Conservation (phyloP, 2,329 filamentous ascomycete species). For the Akanthomyces dipterigenus region DNA sequence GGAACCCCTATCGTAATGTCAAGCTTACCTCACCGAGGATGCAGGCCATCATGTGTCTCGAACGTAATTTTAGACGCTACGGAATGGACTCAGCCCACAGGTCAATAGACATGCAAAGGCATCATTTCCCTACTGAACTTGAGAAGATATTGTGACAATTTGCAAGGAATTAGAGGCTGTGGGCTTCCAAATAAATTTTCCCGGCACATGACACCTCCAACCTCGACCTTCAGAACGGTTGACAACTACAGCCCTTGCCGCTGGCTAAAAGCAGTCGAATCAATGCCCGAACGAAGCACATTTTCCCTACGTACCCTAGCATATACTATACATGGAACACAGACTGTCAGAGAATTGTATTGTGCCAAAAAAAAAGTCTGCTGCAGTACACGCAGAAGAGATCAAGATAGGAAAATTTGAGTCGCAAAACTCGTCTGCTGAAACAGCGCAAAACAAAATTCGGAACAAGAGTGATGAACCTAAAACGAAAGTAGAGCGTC, state of each 20-base stretch:
- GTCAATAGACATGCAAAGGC: too few relatives aligned
- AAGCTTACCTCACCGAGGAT: too few relatives aligned
- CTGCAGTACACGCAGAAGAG: not conserved
- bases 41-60: too few relatives aligned
- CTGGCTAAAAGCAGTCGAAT: not conserved
- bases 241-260: not conserved
- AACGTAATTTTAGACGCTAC: too few relatives aligned
- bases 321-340: not conserved
- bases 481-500: not conserved
- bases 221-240: not conserved
- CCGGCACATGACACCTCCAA: not conserved
- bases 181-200: not conserved
- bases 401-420: not conserved
- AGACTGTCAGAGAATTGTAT: not conserved
- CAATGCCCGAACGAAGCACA: not conserved
- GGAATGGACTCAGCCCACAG: too few relatives aligned
- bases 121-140: not conserved
- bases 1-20: too few relatives aligned
- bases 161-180: not conserved
- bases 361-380: slow-evolving; percentile 10
- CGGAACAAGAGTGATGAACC: not conserved
- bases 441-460: not conserved
- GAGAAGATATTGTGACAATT: not conserved
- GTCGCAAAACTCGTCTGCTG: not conserved
- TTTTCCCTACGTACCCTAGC: not conserved